A percentile compares a stretch with the other conserved stretches of the same genome.
Conservation (phyloP, 108 stramenopile genomes). For the Chaetoceros tenuissimus region DNA sequence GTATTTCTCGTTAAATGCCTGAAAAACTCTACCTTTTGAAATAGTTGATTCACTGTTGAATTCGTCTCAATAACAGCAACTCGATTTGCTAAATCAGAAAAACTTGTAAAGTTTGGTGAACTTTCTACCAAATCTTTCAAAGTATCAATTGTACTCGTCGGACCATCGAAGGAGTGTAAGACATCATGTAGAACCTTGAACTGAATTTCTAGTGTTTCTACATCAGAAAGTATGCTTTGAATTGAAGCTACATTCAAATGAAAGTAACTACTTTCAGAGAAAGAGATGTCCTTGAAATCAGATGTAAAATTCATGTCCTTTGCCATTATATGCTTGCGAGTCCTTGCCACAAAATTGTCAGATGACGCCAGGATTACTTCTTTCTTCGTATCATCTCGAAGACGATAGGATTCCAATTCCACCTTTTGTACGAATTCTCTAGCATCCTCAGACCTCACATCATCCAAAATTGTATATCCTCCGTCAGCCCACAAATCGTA, state of each 20-base stretch:
- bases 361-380: background rate
- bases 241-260: background rate
- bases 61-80: background rate
- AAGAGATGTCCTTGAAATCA: background rate
- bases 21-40: no score
- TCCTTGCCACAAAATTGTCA: background rate
- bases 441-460: background rate
- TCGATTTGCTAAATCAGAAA: background rate
- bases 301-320: background rate
- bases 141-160: background rate
- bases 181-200: background rate
- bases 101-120: background rate
- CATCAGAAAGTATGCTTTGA: background rate
- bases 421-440: background rate
- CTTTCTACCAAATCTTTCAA: background rate
- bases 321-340: background rate
- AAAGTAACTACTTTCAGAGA: background rate
- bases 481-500: no score
- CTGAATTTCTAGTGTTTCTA: background rate
- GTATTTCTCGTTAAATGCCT: no score
- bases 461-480: no score
- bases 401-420: background rate
- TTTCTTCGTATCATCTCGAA: background rate
- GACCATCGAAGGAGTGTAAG: background rate
- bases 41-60: no score